Conservation (phyloP, 129 eudicot genomes). For the Lactuca saligna region DNA sequence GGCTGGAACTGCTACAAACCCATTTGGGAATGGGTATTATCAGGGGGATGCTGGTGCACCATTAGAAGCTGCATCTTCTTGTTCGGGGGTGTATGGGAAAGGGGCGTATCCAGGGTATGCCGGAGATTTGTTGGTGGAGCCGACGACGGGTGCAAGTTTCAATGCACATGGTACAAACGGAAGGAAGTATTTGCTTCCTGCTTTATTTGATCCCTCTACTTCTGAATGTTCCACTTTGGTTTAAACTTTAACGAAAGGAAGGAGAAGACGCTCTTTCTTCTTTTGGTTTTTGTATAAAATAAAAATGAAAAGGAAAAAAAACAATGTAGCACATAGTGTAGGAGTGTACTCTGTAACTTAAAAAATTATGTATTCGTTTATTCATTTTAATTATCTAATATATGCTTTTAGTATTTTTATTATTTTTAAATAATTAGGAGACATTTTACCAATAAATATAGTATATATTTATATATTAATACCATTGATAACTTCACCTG, state of each 20-base stretch:
- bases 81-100: constrained; percentile 61
- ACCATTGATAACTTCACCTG: too few species aligned
- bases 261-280: background rate
- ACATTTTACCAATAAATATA: too few species aligned
- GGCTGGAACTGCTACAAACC: constrained; percentile 62
- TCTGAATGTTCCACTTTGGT: constrained; percentile 56
- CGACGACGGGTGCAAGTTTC: constrained; percentile 64
- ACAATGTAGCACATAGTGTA: constrained; percentile 5
- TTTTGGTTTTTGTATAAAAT: constrained; percentile 18
- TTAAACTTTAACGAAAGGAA: constrained; percentile 12
- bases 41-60: constrained; percentile 58
- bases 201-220: constrained; percentile 60
- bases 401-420: background rate
- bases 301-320: background rate
- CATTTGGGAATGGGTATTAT: constrained; percentile 61
- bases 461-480: too few species aligned
- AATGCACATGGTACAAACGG: constrained; percentile 70
- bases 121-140: constrained; percentile 65
- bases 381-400: background rate
- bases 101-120: constrained; percentile 85
- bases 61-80: constrained; percentile 63
- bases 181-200: constrained; percentile 70
- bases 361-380: constrained; percentile 26
- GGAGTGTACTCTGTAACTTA: constrained; percentile 1
- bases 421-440: too few species aligned